These are phyloP conservation scores for Elasticomyces elasticus DNA, from an alignment of 495 filamentous ascomycete genomes.

Conservation along the genomic window DNA sequence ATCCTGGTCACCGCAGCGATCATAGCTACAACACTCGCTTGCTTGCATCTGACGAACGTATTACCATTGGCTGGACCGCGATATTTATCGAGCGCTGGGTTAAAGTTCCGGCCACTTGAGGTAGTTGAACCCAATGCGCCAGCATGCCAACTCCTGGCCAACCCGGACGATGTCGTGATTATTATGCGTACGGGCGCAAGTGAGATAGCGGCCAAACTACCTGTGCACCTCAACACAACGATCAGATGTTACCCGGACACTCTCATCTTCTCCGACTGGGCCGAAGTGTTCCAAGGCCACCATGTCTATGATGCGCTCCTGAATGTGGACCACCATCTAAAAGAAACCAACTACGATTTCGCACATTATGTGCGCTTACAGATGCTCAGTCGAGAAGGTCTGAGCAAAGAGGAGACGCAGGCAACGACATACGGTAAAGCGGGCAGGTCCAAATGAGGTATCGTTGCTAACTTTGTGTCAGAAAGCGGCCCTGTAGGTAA, in stretches of 20 bases:
- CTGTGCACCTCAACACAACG: slow-evolving; percentile 40
- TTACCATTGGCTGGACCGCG: not conserved
- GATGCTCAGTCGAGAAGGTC: not conserved
- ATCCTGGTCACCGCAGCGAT: not conserved
- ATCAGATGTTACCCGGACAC: slow-evolving; percentile 44
- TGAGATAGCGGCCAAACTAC: slow-evolving; percentile 25
- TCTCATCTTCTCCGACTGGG: slow-evolving; percentile 47
- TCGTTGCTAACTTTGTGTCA: no score
- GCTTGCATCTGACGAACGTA: not conserved
- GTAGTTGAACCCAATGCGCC: slow-evolving; percentile 1
- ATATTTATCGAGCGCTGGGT: not conserved
- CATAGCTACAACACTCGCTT: not conserved
- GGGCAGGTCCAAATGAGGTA: no score
- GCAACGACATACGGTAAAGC: no score
- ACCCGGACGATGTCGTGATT: slow-evolving; percentile 24
- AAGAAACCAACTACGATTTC: slow-evolving; percentile 37
- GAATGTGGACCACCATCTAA: slow-evolving; percentile 33
- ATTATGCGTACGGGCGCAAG: slow-evolving; percentile 29
- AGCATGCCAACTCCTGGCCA: slow-evolving; percentile 10
- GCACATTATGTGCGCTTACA: slow-evolving; percentile 38
- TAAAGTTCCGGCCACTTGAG: not conserved
- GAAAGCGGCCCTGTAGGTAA: slow-evolving; percentile 5
- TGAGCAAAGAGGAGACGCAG: not conserved
- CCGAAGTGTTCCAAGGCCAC: slow-evolving; percentile 40
- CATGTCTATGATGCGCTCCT: slow-evolving; percentile 43